These are phyloP conservation scores for Flaveria ramosissima DNA, from an alignment of 129 eudicot species.

Conservation along the genomic window DNA sequence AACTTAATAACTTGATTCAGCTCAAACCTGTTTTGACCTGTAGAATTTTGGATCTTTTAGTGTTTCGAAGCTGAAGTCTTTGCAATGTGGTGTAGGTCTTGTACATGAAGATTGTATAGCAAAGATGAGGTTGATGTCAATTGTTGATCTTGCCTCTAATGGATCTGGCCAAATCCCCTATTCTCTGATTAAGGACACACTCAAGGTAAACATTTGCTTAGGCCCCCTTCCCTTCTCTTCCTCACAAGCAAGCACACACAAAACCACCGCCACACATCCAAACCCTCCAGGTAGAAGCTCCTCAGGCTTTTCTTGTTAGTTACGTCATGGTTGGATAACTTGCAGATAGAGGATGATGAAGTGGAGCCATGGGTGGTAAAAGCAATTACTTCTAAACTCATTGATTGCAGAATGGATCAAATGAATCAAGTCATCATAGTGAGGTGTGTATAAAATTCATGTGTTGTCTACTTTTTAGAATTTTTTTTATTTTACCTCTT, in stretches of 20 bases:
- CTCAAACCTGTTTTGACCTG: not conserved
- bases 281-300: not conserved
- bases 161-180: conserved; percentile 69
- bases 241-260: not conserved
- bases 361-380: conserved; percentile 93
- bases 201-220: conserved; percentile 42
- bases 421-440: conserved; percentile 77
- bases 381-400: conserved; percentile 74
- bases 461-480: not conserved
- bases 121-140: conserved; percentile 89
- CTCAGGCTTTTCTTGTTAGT: not conserved
- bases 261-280: not conserved
- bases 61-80: not conserved
- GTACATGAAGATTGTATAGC: conserved; percentile 81
- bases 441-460: conserved; percentile 43
- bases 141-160: conserved; percentile 72
- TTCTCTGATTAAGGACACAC: conserved; percentile 68
- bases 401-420: conserved; percentile 91
- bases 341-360: conserved; percentile 73
- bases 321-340: not conserved
- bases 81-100: conserved; percentile 59
- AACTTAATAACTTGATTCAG: not conserved
- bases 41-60: not conserved
- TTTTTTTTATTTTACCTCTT: not conserved
- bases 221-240: not conserved